These are phyloP conservation scores for Chlamydomonas incerta DNA, from an alignment of 139 green algal genomes.

Conservation along the genomic window DNA sequence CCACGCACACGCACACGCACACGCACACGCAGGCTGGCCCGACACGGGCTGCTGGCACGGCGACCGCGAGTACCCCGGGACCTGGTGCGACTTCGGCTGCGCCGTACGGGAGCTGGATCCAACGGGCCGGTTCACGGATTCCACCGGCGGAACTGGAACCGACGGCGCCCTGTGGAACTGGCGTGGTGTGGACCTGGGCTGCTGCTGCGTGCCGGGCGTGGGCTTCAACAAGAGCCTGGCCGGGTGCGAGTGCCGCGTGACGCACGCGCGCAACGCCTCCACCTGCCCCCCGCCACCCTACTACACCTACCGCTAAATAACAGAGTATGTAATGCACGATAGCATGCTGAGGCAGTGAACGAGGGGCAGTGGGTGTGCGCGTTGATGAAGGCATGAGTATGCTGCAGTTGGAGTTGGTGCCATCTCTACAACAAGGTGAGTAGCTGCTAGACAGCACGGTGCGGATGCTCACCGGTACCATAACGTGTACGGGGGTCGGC, in stretches of 20 bases:
- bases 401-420: too few species aligned
- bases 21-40: constrained; percentile 49
- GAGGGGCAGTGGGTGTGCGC: too few species aligned
- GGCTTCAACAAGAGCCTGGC: constrained; percentile 32
- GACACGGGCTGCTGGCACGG: constrained; percentile 68
- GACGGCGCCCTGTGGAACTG: constrained; percentile 59
- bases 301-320: constrained; percentile 64
- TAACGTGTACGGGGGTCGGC: too few species aligned
- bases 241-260: constrained; percentile 61
- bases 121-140: neutral
- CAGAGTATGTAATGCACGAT: too few species aligned
- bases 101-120: constrained; percentile 67
- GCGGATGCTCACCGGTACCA: too few species aligned
- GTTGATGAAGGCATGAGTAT: too few species aligned
- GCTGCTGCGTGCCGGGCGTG: constrained; percentile 54
- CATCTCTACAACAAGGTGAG: too few species aligned
- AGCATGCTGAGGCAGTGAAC: too few species aligned
- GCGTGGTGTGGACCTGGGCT: constrained; percentile 63
- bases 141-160: neutral
- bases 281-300: constrained; percentile 63
- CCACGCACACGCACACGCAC: neutral
- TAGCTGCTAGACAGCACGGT: too few species aligned
- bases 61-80: constrained; percentile 61
- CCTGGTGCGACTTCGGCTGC: constrained; percentile 75
- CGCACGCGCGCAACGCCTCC: constrained; percentile 6